phyloP scores from a whole-genome alignment of 1,284 basidiomycete genomes.

The Blastosporella zonata region DNA sequence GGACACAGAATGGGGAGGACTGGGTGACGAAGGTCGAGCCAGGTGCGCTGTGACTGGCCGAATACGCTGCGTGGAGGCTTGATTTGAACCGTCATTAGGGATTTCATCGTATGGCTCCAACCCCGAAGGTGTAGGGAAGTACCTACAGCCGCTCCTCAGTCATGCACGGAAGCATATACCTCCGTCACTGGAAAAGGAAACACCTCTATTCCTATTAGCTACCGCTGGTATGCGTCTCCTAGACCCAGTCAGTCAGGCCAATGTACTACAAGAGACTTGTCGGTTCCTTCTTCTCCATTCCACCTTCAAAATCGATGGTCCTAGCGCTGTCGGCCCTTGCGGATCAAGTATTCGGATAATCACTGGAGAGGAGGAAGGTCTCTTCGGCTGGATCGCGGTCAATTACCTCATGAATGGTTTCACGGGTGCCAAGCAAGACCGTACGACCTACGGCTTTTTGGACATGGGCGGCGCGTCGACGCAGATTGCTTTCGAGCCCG shows the following conservation, averaged over 20 bases:
- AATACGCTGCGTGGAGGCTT: background rate
- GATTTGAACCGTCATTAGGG: constrained; percentile 47
- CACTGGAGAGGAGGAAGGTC: constrained; percentile 95
- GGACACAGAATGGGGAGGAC: constrained; percentile 72
- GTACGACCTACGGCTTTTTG: constrained; percentile 93
- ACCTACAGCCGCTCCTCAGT: constrained; percentile 80
- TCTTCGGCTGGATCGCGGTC: constrained; percentile 98
- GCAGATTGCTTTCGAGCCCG: constrained; percentile 94
- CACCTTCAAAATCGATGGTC: constrained; percentile 68
- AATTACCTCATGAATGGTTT: constrained; percentile 99
- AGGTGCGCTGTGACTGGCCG: constrained; percentile 51
- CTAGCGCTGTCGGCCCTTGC: constrained; percentile 72
- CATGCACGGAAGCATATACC: constrained; percentile 87
- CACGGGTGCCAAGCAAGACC: constrained; percentile 52
- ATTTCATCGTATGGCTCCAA: constrained; percentile 81
- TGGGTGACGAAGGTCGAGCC: constrained; percentile 95
- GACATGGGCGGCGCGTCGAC: constrained; percentile 99
- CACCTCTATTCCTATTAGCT: constrained; percentile 92
- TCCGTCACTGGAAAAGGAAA: constrained; percentile 76
- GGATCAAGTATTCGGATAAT: constrained; percentile 92
- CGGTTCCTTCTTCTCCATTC: constrained; percentile 72
- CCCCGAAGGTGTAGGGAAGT: constrained; percentile 66
- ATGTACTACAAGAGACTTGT: constrained; percentile 78
- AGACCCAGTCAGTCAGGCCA: constrained; percentile 63
- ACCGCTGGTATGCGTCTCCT: constrained; percentile 98